These are phyloP conservation scores for Daedaleopsis nitida DNA, from an alignment of 768 basidiomycete species.

Conservation along the genomic window DNA sequence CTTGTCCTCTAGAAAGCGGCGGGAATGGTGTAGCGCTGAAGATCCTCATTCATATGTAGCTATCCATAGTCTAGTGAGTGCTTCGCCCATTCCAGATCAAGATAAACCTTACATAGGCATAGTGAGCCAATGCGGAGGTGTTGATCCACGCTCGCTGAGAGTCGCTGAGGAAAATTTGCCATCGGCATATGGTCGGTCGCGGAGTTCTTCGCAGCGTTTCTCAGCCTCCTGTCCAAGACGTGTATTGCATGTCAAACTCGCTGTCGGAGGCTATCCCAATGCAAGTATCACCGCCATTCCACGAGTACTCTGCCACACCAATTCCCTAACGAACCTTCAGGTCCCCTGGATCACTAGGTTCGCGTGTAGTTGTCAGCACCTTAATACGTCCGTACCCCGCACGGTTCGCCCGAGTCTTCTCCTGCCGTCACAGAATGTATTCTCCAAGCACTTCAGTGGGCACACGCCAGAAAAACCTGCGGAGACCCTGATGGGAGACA, in stretches of 20 bases:
- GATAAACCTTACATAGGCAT: neutral
- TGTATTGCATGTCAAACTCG: neutral
- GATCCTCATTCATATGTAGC: neutral
- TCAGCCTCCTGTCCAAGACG: neutral
- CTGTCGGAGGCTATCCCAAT: neutral
- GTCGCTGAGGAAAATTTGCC: neutral
- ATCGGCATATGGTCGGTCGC: neutral
- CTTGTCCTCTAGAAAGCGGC: neutral
- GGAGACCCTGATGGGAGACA: neutral
- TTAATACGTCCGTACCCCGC: neutral
- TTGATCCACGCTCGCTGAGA: neutral
- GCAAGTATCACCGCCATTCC: neutral
- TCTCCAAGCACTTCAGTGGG: neutral
- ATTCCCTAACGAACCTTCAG: neutral
- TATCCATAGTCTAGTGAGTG: neutral
- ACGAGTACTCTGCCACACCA: neutral
- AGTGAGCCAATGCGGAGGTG: neutral
- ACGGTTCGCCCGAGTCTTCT: neutral
- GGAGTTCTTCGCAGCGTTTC: neutral
- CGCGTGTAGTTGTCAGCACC: neutral
- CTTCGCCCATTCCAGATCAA: neutral
- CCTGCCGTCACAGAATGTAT: neutral
- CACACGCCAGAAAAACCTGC: neutral
- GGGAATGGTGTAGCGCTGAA: neutral
- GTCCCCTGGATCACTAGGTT: neutral